Evolutionary conservation across 2,329 filamentous ascomycete species (phyloP).

Genomic region (Ophiostoma populinum): DNA sequence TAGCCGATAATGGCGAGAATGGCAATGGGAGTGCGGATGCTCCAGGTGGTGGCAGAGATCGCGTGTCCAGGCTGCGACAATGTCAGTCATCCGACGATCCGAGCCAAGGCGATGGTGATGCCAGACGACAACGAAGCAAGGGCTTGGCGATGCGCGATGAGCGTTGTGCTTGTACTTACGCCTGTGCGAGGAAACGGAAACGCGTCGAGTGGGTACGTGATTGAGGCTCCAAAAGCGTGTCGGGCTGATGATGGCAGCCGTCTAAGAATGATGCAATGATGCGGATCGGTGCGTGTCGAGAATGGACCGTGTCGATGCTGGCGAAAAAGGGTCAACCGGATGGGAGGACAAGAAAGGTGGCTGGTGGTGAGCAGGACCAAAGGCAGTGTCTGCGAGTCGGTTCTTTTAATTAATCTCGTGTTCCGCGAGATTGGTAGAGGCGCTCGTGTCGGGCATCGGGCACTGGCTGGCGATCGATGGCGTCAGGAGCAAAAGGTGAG

Average conservation of each 20-base stretch:
- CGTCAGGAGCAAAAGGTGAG: too few species aligned
- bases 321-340: neutral
- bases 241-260: neutral
- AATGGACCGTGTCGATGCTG: neutral
- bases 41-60: too few species aligned
- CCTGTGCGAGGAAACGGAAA: neutral
- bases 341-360: neutral
- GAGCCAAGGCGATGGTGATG: neutral
- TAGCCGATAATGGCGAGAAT: too few species aligned
- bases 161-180: neutral
- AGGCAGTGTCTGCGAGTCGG: too few species aligned
- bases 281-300: neutral
- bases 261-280: too few species aligned
- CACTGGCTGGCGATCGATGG: too few species aligned
- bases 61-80: too few species aligned
- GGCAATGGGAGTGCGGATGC: too few species aligned
- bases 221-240: neutral
- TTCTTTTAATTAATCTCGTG: too few species aligned
- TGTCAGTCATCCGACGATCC: neutral
- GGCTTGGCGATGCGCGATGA: neutral
- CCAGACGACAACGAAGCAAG: neutral
- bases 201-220: neutral
- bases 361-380: too few species aligned
- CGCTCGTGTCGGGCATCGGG: too few species aligned
- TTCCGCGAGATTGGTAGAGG: too few species aligned